phyloP scores from a whole-genome alignment of 176 grass and related monocot genomes.

The Cymbopogon citratus region DNA sequence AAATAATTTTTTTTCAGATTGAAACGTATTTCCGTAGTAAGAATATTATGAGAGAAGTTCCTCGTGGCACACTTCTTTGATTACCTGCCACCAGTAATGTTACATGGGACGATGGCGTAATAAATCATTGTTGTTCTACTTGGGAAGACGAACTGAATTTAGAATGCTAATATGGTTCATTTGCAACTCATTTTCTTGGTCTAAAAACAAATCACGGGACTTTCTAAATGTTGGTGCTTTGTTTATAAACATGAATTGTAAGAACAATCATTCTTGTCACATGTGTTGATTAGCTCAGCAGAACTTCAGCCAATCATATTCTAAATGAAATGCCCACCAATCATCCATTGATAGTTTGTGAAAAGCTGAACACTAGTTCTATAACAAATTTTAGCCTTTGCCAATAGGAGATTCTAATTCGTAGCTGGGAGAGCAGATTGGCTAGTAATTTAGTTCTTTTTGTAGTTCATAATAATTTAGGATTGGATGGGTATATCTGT shows the following conservation, averaged over 20 bases:
- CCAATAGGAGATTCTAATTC: background rate
- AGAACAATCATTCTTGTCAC: background rate
- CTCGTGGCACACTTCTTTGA: conserved; percentile 3
- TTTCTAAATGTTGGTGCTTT: background rate
- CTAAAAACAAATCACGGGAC: background rate
- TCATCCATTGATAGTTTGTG: background rate
- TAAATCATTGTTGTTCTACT: background rate
- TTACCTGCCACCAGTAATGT: background rate
- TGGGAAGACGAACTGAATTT: background rate
- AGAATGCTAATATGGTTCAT: background rate
- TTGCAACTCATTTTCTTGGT: background rate
- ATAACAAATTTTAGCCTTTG: background rate
- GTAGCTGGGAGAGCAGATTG: background rate
- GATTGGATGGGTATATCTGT: background rate
- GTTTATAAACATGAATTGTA: background rate
- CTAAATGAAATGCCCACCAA: background rate
- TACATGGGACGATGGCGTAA: background rate
- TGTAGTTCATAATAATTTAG: background rate
- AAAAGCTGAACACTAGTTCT: background rate
- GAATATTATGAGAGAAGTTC: background rate
- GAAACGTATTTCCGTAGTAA: background rate
- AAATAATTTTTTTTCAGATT: background rate
- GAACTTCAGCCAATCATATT: background rate
- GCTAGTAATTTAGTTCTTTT: background rate
- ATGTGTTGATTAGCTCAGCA: background rate